Evolutionary conservation across 768 basidiomycete species (phyloP), one percentile per base, ranked within the genome.

Genomic region (Agaricus blazei): DNA sequence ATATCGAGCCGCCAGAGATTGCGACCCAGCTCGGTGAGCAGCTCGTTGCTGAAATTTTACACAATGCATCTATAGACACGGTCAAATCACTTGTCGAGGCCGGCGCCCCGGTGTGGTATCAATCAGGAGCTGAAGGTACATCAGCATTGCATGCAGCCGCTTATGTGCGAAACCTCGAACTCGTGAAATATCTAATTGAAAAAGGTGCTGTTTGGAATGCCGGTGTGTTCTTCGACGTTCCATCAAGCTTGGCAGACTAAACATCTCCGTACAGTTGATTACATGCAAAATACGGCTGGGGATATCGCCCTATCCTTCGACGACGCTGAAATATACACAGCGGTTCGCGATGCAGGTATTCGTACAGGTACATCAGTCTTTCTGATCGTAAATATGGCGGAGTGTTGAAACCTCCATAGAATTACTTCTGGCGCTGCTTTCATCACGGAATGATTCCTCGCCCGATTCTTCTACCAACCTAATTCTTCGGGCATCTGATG

Each of bases 201-300:
- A 77, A 82, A 53, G 94, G 96, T 11, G 94, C 92, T 1, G 66
- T 93, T 0, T 99, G 97, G 97, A 97, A 95, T 68, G 79, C 90
- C 62, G 84, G 93, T 84, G 60, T 59, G 77, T 65, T 48, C 36
- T 27, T 50, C 15, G 51, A 48, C 14, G 31, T 48, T 31, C 2
- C 52, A 36, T 19, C 9, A 4, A 51, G 11, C 36, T 29, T 28
- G 19, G 15, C 27, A 44, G 27, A 36, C 43, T 27, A 37, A 31
- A 23, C 45, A 58, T 42, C 36, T 37, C 47, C 31, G 57, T 43
- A 51, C 60, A 89, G 93, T 89, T 59, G 93, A 97, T 65, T 78
- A 85, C 57, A 69, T 85, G 56, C 81, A 83, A 41, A 82, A 87
- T 63, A 96, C 93, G 7, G 91, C 97, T 1, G 94, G 86, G 8